Base-by-base conservation (phyloP, 345 rosid species). In the Kandelia obovata region DNA sequence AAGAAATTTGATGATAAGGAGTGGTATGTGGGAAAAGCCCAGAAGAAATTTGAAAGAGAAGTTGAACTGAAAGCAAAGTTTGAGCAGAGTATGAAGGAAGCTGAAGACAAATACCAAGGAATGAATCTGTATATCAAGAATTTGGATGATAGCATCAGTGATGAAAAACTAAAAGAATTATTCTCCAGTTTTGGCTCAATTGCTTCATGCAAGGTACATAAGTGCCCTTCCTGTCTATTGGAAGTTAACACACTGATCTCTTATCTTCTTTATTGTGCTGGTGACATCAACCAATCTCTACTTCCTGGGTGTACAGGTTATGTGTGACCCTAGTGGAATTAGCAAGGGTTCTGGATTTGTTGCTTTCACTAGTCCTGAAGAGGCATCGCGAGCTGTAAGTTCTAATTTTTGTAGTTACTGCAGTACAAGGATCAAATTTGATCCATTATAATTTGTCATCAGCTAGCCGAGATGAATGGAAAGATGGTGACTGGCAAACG, bases 1-100 rank as follows among this genome's bases (percentile, higher is more conserved):
- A 57, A 64, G 59, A 69, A 23, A 27, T 6, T 69, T 49, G 69
- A 74, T 63, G 78, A 58, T 8, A 64, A 69, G 31, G 73, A 68
- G 39, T 74, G 73, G 78, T 74, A 63, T 26, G 73, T 74, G 47
- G 78, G 78, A 23, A 74, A 68, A 51, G 73, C 78, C n/a, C 78
- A 68, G 28, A 74, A 68, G 39, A 74, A 69, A 64, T 63, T 65
- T 16, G 78, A 74, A 47, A 74, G 78, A 28, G 70, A 74, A 53
- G 17, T 23, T 56, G 73, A 74, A 58, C 9, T 74, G 28, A 74
- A 57, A 58, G 58, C 53, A 21, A 23, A 60, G 6, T 58, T 74
- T 69, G 78, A 74, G 57, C 78, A 74, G 35, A 68, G 39, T 32
- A 30, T 68, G 17, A 68, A 67, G 61, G 73, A 68, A 59, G 25